Percentiles rank a stretch among this genome's conserved stretches.
Conservation (phyloP, 257 asterid species). For the Primulina huaijiensis region DNA sequence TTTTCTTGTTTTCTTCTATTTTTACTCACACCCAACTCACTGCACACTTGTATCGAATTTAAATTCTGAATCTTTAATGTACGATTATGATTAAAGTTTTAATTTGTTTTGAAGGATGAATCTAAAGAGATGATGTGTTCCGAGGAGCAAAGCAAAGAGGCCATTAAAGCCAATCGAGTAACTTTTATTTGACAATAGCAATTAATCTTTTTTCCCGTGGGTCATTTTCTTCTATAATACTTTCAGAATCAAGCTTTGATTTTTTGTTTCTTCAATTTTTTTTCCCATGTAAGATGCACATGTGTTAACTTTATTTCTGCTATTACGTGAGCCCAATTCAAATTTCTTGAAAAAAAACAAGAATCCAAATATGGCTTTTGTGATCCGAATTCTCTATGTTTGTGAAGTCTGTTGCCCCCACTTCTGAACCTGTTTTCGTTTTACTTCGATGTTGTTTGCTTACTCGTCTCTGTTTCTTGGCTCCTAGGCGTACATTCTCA, state of each 20-base stretch:
- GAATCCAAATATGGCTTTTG: too few species aligned
- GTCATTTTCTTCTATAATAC: background rate
- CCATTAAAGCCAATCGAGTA: slow-evolving; percentile 19
- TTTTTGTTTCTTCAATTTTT: background rate
- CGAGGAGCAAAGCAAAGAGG: slow-evolving; percentile 16
- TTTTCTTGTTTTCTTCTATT: background rate
- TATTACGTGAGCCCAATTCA: too few species aligned
- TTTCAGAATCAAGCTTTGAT: background rate
- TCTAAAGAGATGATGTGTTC: slow-evolving; percentile 17
- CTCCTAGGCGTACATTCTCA: too few species aligned
- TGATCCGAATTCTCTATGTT: too few species aligned
- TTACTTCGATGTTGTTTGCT: too few species aligned
- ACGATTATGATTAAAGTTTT: background rate
- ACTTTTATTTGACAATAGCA: background rate
- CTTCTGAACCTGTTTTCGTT: too few species aligned
- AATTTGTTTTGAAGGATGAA: slow-evolving; percentile 18
- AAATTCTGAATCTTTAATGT: background rate
- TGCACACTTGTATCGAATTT: background rate
- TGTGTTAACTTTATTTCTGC: too few species aligned
- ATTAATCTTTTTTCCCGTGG: background rate
- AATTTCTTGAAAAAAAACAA: too few species aligned
- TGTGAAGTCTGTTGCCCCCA: too few species aligned
- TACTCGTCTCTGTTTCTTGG: too few species aligned
- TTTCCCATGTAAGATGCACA: too few species aligned
- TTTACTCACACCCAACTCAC: background rate